phyloP scores from a whole-genome alignment of 2,329 filamentous ascomycete species.

The Ascochyta rabiei region DNA sequence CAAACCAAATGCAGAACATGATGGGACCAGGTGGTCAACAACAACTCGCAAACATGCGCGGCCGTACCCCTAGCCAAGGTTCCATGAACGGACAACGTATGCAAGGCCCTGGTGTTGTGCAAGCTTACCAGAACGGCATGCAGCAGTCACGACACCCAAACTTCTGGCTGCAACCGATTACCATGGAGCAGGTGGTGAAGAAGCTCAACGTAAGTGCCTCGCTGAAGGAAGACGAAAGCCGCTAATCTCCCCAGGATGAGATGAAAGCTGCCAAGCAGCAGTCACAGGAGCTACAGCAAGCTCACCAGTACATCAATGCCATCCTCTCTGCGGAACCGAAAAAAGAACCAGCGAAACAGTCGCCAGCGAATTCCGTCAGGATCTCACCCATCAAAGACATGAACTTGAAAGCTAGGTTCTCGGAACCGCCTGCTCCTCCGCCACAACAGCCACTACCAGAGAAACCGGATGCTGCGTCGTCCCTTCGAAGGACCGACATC shows the following conservation, averaged over 20 bases:
- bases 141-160: constrained; percentile 77
- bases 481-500: constrained; percentile 76
- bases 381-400: constrained; percentile 64
- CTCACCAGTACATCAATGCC: constrained; percentile 78
- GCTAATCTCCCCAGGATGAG: constrained; percentile 67
- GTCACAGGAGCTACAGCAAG: constrained; percentile 81
- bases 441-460: constrained; percentile 92
- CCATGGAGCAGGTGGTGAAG: constrained; percentile 94
- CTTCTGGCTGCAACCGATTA: constrained; percentile 86
- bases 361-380: constrained; percentile 49
- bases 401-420: constrained; percentile 77
- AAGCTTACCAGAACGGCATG: constrained; percentile 62
- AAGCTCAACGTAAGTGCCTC: constrained; percentile 71
- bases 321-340: constrained; percentile 74
- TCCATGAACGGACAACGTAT: constrained; percentile 69
- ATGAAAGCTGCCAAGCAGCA: constrained; percentile 90
- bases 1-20: constrained; percentile 72
- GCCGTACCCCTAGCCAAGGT: constrained; percentile 62
- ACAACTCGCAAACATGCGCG: constrained; percentile 69
- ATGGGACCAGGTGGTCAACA: constrained; percentile 68
- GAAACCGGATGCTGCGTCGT: constrained; percentile 75
- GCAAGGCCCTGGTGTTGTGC: constrained; percentile 61
- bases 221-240: constrained; percentile 18
- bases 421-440: constrained; percentile 89
- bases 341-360: constrained; percentile 58